A percentile compares a stretch with the other conserved stretches of the same genome.
These are phyloP conservation scores for Brasilioporus rufonigricans DNA, from an alignment of 768 basidiomycete species.

Conservation along the genomic window DNA sequence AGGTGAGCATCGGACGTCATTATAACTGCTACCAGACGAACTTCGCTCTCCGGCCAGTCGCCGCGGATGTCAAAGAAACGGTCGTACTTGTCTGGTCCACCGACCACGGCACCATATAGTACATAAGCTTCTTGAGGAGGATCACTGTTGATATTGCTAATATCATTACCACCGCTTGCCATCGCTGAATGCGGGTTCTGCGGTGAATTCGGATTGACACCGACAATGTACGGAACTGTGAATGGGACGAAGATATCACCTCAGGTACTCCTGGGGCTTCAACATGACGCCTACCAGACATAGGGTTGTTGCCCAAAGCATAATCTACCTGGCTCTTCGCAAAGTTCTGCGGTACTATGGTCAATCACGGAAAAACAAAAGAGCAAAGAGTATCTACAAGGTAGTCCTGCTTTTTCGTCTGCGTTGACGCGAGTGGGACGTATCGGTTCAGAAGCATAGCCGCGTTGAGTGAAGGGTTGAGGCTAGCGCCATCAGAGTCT, in stretches of 20 bases:
- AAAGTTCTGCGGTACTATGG: constrained; percentile 47
- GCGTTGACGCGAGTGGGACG: constrained; percentile 65
- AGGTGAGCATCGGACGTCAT: constrained; percentile 10
- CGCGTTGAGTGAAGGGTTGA: constrained; percentile 85
- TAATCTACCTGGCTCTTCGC: constrained; percentile 81
- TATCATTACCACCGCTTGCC: constrained; percentile 79
- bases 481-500: constrained; percentile 74
- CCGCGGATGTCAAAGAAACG: constrained; percentile 81
- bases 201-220: constrained; percentile 87
- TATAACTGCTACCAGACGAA: constrained; percentile 24
- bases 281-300: constrained; percentile 56
- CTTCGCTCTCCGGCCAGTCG: constrained; percentile 90
- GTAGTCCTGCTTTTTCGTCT: constrained; percentile 58
- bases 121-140: constrained; percentile 73
- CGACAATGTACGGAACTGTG: constrained; percentile 67
- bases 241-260: not conserved
- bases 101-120: constrained; percentile 85
- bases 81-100: constrained; percentile 78
- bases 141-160: constrained; percentile 64
- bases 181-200: constrained; percentile 88
- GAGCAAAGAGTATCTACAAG: constrained; percentile 38
- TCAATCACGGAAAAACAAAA: constrained; percentile 5
- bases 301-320: constrained; percentile 83
- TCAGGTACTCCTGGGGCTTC: not conserved
- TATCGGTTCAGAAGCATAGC: constrained; percentile 83